Evolutionary conservation across 2,329 filamentous ascomycete genomes (phyloP), one percentile per base, ranked within the genome.

Genomic region (Aspergillus alliaceus): DNA sequence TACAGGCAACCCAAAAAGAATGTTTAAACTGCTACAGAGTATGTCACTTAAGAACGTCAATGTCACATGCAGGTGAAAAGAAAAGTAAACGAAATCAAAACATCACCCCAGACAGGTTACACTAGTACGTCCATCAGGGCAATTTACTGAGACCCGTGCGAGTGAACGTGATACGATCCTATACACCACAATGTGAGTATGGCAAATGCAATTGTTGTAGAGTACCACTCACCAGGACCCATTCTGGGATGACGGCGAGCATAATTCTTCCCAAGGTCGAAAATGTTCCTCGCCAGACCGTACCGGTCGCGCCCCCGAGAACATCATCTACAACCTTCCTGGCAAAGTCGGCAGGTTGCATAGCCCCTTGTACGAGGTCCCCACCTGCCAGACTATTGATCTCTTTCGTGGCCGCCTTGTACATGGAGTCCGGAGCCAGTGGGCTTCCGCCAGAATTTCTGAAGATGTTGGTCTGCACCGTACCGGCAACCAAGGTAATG

Each of bases 241-340:
- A 64, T 0, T 31, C 47, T 3, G 62, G 64, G 29, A 62, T 9
- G 29, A 59, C 59, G 0, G 55, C 46, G 1, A 31, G 18, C 11
- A 58, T 9, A 27, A 58, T 59, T 49, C 58, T 55, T 8, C 25
- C 51, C 20, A 62, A 32, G 1, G 55, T 58, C 2, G 63, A 54
- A 37, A 61, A 49, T 40, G 54, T 64, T 4, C 66, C 67, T 40
- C 56, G 60, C 61, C 61, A 68, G 7, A 59, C 54, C 31, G 58
- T 27, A 2, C 66, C 67, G 25, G 20, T 64, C 6, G 47, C 32
- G 7, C 67, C 65, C 14, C 58, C 58, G 15, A 69, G 59, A 15
- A 69, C 56, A 56, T 69, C 66, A 25, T 56, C 51, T 14, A 64
- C 67, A 6, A 70, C 62, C 2, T 44, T 56, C 24, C 47, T 44